These are phyloP conservation scores for Isabelozyma rhagii DNA, from an alignment of 805 yeast species.

Conservation along the genomic window DNA sequence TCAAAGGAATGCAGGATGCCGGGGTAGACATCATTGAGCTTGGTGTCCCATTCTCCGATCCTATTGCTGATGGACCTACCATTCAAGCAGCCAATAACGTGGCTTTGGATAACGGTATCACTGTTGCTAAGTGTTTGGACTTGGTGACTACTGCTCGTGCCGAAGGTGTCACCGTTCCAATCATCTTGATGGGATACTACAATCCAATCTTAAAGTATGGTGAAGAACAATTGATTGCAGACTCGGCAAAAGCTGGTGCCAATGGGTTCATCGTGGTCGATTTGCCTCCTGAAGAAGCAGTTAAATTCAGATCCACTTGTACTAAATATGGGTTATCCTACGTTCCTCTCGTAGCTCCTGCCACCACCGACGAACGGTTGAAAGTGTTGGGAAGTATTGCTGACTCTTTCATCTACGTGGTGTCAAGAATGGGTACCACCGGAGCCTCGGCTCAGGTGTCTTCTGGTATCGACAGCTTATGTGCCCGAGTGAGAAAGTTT, in stretches of 20 bases:
- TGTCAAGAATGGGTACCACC: slow-evolving; percentile 96
- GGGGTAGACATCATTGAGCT: slow-evolving; percentile 95
- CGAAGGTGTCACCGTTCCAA: slow-evolving; percentile 83
- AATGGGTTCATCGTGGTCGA: slow-evolving; percentile 94
- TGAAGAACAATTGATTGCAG: slow-evolving; percentile 76
- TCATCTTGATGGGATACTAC: slow-evolving; percentile 95
- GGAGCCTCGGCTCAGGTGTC: slow-evolving; percentile 76
- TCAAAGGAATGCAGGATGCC: slow-evolving; percentile 87
- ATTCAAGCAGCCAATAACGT: slow-evolving; percentile 83
- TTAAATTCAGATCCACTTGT: slow-evolving; percentile 75
- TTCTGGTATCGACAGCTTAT: slow-evolving; percentile 60
- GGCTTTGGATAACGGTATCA: slow-evolving; percentile 83
- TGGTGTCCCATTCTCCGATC: slow-evolving; percentile 96
- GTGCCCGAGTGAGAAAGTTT: slow-evolving; percentile 70
- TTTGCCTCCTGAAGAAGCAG: slow-evolving; percentile 97
- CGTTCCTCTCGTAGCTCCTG: slow-evolving; percentile 94
- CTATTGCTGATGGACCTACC: slow-evolving; percentile 98
- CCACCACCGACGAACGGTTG: slow-evolving; percentile 89
- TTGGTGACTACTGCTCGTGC: slow-evolving; percentile 72
- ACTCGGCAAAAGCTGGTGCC: slow-evolving; percentile 85
- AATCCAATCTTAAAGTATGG: slow-evolving; percentile 91
- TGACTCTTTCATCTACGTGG: slow-evolving; percentile 94
- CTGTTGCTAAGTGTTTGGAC: slow-evolving; percentile 65
- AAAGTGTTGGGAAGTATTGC: slow-evolving; percentile 78
- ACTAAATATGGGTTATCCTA: slow-evolving; percentile 68